Percentiles rank a stretch among this genome's conserved stretches.
These are phyloP conservation scores for Blastocystis sp. DNA, from an alignment of 352 stramenopile species.

Conservation along the genomic window DNA sequence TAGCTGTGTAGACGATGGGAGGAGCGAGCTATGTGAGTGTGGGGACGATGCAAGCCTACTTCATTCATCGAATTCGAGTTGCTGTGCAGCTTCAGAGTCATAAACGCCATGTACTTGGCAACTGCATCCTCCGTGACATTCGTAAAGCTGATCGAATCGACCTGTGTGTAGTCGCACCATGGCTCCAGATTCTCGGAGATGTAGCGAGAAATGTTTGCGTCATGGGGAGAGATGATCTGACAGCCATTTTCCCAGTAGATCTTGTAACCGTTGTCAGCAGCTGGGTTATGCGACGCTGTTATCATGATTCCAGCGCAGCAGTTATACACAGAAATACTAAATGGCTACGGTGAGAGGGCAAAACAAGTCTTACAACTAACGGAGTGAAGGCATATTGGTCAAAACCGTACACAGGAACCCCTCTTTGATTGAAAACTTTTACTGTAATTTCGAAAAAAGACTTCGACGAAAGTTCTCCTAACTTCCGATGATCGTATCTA, in stretches of 20 bases:
- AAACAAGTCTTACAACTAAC: slow-evolving; percentile 50
- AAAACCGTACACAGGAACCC: slow-evolving; percentile 38
- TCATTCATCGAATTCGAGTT: neutral
- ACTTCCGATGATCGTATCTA: slow-evolving; percentile 74
- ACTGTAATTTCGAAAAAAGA: slow-evolving; percentile 67
- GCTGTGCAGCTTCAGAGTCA: neutral
- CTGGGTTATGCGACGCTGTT: slow-evolving; percentile 94
- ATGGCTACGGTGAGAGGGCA: slow-evolving; percentile 66
- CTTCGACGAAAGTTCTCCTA: slow-evolving; percentile 75
- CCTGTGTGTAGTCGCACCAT: slow-evolving; percentile 69
- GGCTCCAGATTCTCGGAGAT: slow-evolving; percentile 83
- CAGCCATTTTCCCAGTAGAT: slow-evolving; percentile 86
- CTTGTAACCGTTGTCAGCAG: slow-evolving; percentile 94
- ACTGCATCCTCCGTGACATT: slow-evolving; percentile 47
- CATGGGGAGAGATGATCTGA: slow-evolving; percentile 92
- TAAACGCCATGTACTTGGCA: slow-evolving; percentile 47
- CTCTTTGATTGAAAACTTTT: slow-evolving; percentile 63
- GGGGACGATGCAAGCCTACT: neutral
- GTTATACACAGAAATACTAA: slow-evolving; percentile 67
- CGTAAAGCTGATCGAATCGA: neutral
- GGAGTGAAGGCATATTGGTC: slow-evolving; percentile 34
- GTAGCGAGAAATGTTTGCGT: slow-evolving; percentile 79
- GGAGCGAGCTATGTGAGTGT: neutral
- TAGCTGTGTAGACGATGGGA: slow-evolving; percentile 85
- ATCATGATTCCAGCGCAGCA: slow-evolving; percentile 78